Evolutionary conservation across 2,329 filamentous ascomycete species (phyloP).

Genomic region (Apiospora arundinis): DNA sequence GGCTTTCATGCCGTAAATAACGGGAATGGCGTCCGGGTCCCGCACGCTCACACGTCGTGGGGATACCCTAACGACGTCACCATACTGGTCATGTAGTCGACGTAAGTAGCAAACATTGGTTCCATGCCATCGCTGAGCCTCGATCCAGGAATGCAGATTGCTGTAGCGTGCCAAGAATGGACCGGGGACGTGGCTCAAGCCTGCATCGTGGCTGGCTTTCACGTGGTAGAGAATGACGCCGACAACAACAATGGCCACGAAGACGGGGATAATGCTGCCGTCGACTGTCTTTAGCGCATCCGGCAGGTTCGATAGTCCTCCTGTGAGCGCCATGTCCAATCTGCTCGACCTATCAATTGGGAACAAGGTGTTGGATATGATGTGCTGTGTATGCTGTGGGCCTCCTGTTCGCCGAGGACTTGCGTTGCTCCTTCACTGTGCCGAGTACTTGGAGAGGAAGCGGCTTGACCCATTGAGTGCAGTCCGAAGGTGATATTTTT

Average conservation of each 20-base stretch:
- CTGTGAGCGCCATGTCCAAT: background rate
- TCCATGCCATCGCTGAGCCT: background rate
- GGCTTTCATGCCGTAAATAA: conserved; percentile 19
- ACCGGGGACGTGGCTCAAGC: conserved; percentile 19
- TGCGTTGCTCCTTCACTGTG: background rate
- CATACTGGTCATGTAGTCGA: conserved; percentile 19
- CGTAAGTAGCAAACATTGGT: conserved; percentile 20
- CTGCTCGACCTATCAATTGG: background rate
- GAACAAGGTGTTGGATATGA: background rate
- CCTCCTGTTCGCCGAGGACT: background rate
- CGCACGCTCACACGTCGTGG: conserved; percentile 20
- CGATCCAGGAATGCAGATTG: conserved; percentile 20
- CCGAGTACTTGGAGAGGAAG: background rate
- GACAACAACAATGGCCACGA: background rate
- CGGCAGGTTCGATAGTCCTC: background rate
- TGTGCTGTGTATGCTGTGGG: background rate
- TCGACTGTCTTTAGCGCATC: background rate
- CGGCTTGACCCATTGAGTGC: background rate
- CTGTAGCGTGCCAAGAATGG: conserved; percentile 22
- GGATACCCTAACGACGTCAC: conserved; percentile 19
- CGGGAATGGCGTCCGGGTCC: conserved; percentile 19
- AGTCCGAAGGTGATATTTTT: too few relatives aligned
- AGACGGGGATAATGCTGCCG: background rate
- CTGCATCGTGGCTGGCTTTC: conserved; percentile 8
- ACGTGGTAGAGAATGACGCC: background rate